Percentiles rank a stretch among this genome's conserved stretches.
Evolutionary conservation across 768 basidiomycete species (phyloP).

Genomic region (Termitomyces sp.): DNA sequence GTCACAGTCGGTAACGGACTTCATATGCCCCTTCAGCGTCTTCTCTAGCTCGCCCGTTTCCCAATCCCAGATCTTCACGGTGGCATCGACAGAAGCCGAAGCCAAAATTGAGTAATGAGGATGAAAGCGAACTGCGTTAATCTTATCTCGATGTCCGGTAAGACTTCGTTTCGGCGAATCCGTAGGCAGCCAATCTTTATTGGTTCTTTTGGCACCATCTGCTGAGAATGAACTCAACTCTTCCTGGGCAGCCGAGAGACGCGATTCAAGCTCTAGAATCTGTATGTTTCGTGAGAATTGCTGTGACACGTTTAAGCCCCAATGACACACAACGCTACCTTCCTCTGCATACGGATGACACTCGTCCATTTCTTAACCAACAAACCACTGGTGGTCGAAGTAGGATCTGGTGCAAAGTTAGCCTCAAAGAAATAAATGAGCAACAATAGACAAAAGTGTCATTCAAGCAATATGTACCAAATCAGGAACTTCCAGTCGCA

Average conservation of each 20-base stretch:
- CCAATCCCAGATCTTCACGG: conserved; percentile 78
- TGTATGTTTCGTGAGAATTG: conserved; percentile 15
- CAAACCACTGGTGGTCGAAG: conserved; percentile 35
- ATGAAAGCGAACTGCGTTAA: conserved; percentile 63
- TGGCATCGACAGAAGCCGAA: conserved; percentile 63
- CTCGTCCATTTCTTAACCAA: conserved; percentile 85
- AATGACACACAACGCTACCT: conserved; percentile 33
- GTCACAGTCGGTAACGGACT: conserved; percentile 63
- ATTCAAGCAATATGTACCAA: conserved; percentile 9
- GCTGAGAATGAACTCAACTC: conserved; percentile 6
- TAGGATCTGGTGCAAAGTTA: conserved; percentile 24
- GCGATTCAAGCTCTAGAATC: conserved; percentile 60
- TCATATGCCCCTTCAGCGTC: conserved; percentile 72
- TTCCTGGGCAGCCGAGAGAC: conserved; percentile 43
- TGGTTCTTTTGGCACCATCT: conserved; percentile 6
- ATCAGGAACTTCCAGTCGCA: conserved; percentile 22
- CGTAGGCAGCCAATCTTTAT: conserved; percentile 49
- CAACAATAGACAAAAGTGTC: not conserved
- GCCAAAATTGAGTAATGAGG: conserved; percentile 65
- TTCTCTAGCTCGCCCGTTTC: conserved; percentile 72
- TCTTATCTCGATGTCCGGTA: conserved; percentile 48
- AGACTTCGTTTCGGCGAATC: conserved; percentile 40
- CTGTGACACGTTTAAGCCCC: not conserved
- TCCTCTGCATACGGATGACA: conserved; percentile 78
- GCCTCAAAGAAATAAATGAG: conserved; percentile 10